Evolutionary conservation across 108 stramenopile genomes (phyloP), one percentile per base, ranked within the genome.

Genomic region (Skeletonema grethae): DNA sequence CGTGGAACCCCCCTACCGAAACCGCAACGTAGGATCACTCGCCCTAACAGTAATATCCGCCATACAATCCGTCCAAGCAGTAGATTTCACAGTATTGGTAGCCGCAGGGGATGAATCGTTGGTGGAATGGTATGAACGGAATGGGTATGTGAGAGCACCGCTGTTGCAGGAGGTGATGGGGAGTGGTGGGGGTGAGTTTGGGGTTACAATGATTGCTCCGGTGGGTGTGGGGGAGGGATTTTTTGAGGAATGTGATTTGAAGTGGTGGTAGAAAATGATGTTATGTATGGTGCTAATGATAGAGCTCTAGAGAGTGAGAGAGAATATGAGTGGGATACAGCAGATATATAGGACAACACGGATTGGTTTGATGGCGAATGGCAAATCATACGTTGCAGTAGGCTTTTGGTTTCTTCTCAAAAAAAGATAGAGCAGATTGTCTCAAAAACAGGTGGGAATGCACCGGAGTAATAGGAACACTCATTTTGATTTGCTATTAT

Each of bases 201-300:
- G 90, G 11, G 76, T 84, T 13, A 76, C 88, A 25, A 94, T 94
- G 93, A 91, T 94, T 66, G 80, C 63, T 69, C 88, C 88, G 29
- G 84, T 89, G n/a, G 75, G 48, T 34, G 61, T 70, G 7, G 39
- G 34, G 45, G 31, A 30, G 24, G 75, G 56, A 34, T 73, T 89
- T 8, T 83, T 86, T 59, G 63, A 77, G 15, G 60, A 73, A 25
- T 86, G 86, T 57, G 16, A 11, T 22, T 78, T 93, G 18, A 72
- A 83, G 72, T 93, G 91, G 88, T 92, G 89, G 87, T 93, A 75
- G 73, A 16, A 4, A 34, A 7, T 34, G 32, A 34, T 34, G 1
- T 28, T 28, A n/a, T n/a, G 25, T 28, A 28, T 28, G 25, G 25
- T 34, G 7, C 34, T 34, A 7, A 34, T 34, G 34, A 34, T 34